Conservation (phyloP, 2,329 filamentous ascomycete genomes). For the Ambrosiella xylebori region DNA sequence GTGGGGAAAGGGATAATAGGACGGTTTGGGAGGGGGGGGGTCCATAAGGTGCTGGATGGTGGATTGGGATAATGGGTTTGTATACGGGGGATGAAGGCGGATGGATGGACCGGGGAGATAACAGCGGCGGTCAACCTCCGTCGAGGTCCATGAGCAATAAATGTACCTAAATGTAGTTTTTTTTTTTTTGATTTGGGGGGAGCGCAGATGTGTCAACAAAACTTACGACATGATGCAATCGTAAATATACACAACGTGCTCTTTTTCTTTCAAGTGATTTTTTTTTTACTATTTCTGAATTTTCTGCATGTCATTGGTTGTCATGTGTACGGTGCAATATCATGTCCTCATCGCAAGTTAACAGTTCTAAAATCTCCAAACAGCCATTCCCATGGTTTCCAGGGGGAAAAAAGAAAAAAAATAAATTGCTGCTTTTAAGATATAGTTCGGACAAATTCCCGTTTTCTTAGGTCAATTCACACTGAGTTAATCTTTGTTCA, state of each 20-base stretch:
- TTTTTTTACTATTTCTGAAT: too few relatives aligned
- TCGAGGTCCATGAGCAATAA: not conserved
- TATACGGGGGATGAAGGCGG: not conserved
- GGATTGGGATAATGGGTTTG: not conserved
- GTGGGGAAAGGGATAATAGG: not conserved
- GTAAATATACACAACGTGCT: too few relatives aligned
- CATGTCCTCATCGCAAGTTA: too few relatives aligned
- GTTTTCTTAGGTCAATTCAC: too few relatives aligned
- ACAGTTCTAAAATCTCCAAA: too few relatives aligned
- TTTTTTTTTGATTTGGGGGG: not conserved
- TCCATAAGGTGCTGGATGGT: not conserved
- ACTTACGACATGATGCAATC: not conserved
- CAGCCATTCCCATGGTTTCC: too few relatives aligned
- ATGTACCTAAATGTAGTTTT: not conserved
- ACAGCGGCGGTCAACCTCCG: slow-evolving; percentile 10
- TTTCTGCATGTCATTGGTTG: too few relatives aligned
- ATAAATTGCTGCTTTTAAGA: too few relatives aligned
- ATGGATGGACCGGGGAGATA: not conserved
- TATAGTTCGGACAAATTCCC: too few relatives aligned
- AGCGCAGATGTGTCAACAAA: not conserved
- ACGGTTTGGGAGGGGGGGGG: not conserved
- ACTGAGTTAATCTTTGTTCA: too few relatives aligned
- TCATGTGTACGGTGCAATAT: too few relatives aligned
- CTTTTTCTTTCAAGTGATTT: not conserved
- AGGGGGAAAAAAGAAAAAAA: too few relatives aligned